Percentiles rank a stretch among this genome's conserved stretches.
Evolutionary conservation across 768 basidiomycete species (phyloP).

Genomic region (Cubamyces lactineus): DNA sequence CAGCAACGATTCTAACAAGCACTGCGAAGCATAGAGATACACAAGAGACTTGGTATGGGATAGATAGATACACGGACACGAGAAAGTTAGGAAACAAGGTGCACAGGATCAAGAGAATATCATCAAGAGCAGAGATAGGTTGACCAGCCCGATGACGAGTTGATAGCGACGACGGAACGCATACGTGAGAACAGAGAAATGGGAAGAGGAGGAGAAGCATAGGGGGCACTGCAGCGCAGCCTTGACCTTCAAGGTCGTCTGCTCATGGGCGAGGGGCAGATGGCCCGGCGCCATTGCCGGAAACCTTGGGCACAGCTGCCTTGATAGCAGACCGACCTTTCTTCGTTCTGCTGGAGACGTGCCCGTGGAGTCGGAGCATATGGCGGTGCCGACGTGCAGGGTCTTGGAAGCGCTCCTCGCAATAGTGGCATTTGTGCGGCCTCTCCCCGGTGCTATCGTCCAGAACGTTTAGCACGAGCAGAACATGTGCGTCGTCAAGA

Average conservation of each 20-base stretch:
- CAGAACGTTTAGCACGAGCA: conserved; percentile 9
- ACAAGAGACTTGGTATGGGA: too few species aligned
- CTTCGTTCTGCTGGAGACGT: conserved; percentile 50
- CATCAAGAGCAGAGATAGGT: background rate
- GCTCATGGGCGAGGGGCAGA: conserved; percentile 12
- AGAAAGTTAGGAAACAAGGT: too few species aligned
- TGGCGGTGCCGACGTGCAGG: conserved; percentile 67
- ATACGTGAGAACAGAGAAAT: background rate
- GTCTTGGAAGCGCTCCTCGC: conserved; percentile 61
- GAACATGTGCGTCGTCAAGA: conserved; percentile 30
- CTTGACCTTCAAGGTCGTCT: too few species aligned
- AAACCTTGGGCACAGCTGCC: conserved; percentile 21
- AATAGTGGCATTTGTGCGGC: conserved; percentile 58
- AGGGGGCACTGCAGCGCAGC: too few species aligned
- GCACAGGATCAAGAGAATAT: too few species aligned
- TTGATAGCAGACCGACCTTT: conserved; percentile 42
- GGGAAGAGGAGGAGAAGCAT: background rate
- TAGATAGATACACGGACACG: too few species aligned
- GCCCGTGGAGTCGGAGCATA: conserved; percentile 54
- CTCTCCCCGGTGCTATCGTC: conserved; percentile 54
- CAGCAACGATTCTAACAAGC: background rate
- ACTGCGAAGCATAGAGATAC: background rate
- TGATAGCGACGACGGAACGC: background rate
- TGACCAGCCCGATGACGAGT: background rate
- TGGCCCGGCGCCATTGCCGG: conserved; percentile 30